These are phyloP conservation scores for Melocanna baccifera DNA, from an alignment of 176 grass and related monocot genomes.

Conservation along the genomic window DNA sequence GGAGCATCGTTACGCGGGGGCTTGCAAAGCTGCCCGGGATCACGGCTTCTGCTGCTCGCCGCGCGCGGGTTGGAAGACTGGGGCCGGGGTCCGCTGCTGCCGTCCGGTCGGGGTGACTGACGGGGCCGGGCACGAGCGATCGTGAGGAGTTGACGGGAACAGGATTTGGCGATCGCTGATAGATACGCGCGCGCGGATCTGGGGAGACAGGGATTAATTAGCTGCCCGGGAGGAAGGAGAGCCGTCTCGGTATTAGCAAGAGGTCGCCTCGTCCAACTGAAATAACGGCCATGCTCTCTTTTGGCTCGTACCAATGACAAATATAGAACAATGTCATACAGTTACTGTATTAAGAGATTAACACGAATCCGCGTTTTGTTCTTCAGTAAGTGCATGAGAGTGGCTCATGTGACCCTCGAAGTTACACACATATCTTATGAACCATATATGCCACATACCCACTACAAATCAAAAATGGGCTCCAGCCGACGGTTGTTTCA, in stretches of 20 bases:
- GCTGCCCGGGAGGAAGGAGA: conserved; percentile 4
- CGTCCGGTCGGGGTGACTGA: not conserved
- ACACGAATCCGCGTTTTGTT: not conserved
- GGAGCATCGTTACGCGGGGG: not conserved
- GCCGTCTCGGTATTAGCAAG: conserved; percentile 11
- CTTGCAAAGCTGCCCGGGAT: conserved; percentile 14
- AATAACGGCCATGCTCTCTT: conserved; percentile 11
- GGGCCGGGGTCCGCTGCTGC: not conserved
- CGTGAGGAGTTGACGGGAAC: conserved; percentile 18
- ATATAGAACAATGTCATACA: not conserved
- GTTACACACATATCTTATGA: not conserved
- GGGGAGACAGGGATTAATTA: not conserved
- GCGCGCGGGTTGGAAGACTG: not conserved
- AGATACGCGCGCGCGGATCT: conserved; percentile 5
- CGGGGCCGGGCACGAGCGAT: not conserved
- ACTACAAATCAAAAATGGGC: not conserved
- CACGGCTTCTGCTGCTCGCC: conserved; percentile 1
- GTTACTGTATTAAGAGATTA: not conserved
- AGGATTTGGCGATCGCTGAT: conserved; percentile 4
- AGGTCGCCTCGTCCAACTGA: not conserved
- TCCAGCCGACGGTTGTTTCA: not conserved
- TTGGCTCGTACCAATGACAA: not conserved
- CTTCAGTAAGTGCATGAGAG: not conserved
- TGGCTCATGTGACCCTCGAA: not conserved
- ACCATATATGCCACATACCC: not conserved